Percentiles rank a stretch among this genome's conserved stretches.
These are phyloP conservation scores for Epichloe uncinata DNA, from an alignment of 2,329 filamentous ascomycete species.

Conservation along the genomic window DNA sequence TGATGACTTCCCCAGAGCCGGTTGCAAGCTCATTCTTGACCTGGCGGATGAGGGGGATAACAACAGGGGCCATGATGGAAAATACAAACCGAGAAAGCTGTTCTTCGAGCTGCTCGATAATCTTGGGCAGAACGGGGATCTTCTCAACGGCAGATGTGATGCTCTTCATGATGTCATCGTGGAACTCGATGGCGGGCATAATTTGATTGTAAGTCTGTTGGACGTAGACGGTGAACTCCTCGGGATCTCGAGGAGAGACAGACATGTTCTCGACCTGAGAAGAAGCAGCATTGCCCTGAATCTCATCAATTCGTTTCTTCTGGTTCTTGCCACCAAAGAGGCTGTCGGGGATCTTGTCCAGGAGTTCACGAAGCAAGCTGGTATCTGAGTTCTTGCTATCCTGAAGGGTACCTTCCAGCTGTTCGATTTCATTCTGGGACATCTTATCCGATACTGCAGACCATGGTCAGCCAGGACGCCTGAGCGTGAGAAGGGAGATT, in stretches of 20 bases:
- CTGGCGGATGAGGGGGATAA: slow-evolving; percentile 74
- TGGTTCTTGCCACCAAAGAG: slow-evolving; percentile 66
- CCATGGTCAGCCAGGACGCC: not conserved
- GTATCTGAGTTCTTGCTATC: slow-evolving; percentile 50
- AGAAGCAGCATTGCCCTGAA: slow-evolving; percentile 61
- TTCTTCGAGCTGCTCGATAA: slow-evolving; percentile 77
- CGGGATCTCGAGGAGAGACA: slow-evolving; percentile 66
- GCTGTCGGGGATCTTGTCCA: slow-evolving; percentile 70
- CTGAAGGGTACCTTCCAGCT: slow-evolving; percentile 72
- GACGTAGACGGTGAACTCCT: slow-evolving; percentile 71
- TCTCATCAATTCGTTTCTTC: slow-evolving; percentile 61
- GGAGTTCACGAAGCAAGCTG: slow-evolving; percentile 63
- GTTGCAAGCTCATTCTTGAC: slow-evolving; percentile 78
- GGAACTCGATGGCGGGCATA: slow-evolving; percentile 81
- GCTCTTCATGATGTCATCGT: slow-evolving; percentile 72
- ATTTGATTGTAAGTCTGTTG: slow-evolving; percentile 63
- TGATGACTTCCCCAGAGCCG: slow-evolving; percentile 76
- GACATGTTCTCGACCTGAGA: slow-evolving; percentile 63
- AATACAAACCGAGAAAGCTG: slow-evolving; percentile 85
- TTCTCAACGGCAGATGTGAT: slow-evolving; percentile 70
- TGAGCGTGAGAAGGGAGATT: not conserved
- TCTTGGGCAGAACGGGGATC: slow-evolving; percentile 71
- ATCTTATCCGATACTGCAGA: slow-evolving; percentile 68
- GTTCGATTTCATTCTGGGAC: slow-evolving; percentile 80
- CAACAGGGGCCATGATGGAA: slow-evolving; percentile 76